These are phyloP conservation scores for Chenopodium berlandieri DNA, from an alignment of 148 eudicot species.

Conservation along the genomic window DNA sequence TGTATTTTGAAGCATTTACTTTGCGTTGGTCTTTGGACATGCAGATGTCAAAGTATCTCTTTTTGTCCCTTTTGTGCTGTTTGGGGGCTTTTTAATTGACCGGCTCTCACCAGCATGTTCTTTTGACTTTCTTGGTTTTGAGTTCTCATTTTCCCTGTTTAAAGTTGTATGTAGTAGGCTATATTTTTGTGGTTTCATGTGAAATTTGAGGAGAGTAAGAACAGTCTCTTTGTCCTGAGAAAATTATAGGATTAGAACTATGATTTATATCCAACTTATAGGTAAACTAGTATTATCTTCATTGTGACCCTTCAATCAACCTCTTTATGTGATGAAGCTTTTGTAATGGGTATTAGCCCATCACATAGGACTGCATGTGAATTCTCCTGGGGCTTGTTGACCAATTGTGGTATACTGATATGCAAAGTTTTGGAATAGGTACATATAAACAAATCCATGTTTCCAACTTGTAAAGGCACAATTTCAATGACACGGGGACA, in stretches of 20 bases:
- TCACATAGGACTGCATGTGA: neutral
- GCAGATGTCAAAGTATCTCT: neutral
- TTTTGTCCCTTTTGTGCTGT: neutral
- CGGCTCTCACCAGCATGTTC: neutral
- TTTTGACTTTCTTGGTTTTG: neutral
- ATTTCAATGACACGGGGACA: neutral
- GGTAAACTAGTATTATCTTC: neutral
- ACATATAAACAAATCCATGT: neutral
- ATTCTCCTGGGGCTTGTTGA: neutral
- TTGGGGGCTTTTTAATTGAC: neutral
- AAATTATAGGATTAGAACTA: neutral
- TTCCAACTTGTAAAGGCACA: neutral
- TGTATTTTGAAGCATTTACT: neutral
- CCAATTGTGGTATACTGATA: too few relatives aligned
- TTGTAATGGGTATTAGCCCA: neutral
- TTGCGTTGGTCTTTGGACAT: neutral
- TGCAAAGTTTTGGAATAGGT: neutral
- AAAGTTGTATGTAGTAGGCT: neutral
- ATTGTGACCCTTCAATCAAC: neutral
- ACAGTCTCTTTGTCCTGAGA: too few relatives aligned
- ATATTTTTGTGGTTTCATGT: too few relatives aligned
- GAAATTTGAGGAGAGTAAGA: too few relatives aligned
- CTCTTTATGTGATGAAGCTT: neutral
- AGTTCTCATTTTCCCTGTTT: neutral
- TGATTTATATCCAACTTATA: neutral